phyloP scores from a whole-genome alignment of 2,329 filamentous ascomycete genomes.

The Triangularia verruculosa region DNA sequence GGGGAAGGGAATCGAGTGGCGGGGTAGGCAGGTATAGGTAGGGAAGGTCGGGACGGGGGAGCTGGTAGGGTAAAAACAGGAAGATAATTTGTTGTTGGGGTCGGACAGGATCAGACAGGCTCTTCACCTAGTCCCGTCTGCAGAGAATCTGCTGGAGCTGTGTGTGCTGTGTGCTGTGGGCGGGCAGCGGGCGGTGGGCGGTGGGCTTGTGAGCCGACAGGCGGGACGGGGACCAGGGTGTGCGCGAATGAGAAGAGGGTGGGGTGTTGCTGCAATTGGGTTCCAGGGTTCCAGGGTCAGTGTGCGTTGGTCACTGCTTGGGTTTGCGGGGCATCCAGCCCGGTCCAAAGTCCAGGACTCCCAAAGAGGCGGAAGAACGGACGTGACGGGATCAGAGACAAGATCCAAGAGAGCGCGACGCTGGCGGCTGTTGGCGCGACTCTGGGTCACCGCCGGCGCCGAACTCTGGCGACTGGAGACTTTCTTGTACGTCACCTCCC shows the following conservation, averaged over 20 bases:
- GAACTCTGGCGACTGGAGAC: not conserved
- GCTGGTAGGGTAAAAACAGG: constrained; percentile 8
- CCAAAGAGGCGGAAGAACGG: not conserved
- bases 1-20: constrained; percentile 3
- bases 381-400: not conserved
- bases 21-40: constrained; percentile 1
- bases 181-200: not conserved
- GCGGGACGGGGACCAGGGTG: not conserved
- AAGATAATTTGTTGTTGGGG: constrained; percentile 7
- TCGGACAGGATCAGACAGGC: not conserved
- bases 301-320: constrained; percentile 5
- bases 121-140: too few relatives aligned
- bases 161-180: not conserved
- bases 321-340: constrained; percentile 8
- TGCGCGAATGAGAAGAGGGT: constrained; percentile 5
- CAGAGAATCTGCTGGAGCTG: not conserved
- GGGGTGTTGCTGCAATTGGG: constrained; percentile 2
- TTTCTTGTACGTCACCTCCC: not conserved
- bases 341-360: constrained; percentile 3
- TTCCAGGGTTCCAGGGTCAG: constrained; percentile 1
- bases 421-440: constrained; percentile 9
- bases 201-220: not conserved
- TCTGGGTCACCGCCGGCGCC: constrained; percentile 1
- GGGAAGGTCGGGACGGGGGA: not conserved
- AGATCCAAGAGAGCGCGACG: constrained; percentile 1